A percentile compares a stretch with the other conserved stretches of the same genome.
phyloP scores from a whole-genome alignment of 331 rosid genomes.

The Arachis monticola region DNA sequence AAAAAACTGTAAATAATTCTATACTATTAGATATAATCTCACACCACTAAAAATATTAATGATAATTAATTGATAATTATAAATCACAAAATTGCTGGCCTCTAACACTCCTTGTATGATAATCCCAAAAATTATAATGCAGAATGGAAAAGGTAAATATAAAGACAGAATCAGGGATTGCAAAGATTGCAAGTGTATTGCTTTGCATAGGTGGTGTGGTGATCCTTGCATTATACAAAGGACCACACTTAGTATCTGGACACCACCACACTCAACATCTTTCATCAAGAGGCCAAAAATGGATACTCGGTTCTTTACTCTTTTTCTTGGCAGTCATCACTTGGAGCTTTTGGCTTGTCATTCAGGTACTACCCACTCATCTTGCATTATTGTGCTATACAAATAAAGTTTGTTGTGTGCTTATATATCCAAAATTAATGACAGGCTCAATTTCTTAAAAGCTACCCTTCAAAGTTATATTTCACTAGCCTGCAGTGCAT shows the following conservation, averaged over 20 bases:
- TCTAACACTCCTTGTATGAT: no score
- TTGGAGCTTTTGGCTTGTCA: constrained; percentile 57
- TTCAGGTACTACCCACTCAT: constrained; percentile 41
- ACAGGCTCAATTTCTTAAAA: constrained; percentile 58
- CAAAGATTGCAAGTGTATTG: constrained; percentile 54
- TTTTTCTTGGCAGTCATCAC: constrained; percentile 44
- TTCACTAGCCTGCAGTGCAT: constrained; percentile 57
- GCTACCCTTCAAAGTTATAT: constrained; percentile 57
- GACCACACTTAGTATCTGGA: constrained; percentile 49
- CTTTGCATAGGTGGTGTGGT: constrained; percentile 58
- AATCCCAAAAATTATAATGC: neutral
- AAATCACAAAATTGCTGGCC: no score
- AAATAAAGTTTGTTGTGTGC: no score
- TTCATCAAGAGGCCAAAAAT: constrained; percentile 42
- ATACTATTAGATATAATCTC: no score
- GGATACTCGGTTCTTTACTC: constrained; percentile 66
- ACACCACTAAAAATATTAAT: no score
- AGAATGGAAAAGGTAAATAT: constrained; percentile 60
- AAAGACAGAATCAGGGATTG: constrained; percentile 54
- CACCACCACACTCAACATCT: constrained; percentile 23
- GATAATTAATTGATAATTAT: no score
- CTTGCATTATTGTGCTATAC: constrained; percentile 4
- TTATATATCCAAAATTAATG: neutral
- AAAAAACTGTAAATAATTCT: no score
- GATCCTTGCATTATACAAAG: constrained; percentile 60